Evolutionary conservation across 2,329 filamentous ascomycete genomes (phyloP).

Genomic region (Botrytis pseudocinerea): DNA sequence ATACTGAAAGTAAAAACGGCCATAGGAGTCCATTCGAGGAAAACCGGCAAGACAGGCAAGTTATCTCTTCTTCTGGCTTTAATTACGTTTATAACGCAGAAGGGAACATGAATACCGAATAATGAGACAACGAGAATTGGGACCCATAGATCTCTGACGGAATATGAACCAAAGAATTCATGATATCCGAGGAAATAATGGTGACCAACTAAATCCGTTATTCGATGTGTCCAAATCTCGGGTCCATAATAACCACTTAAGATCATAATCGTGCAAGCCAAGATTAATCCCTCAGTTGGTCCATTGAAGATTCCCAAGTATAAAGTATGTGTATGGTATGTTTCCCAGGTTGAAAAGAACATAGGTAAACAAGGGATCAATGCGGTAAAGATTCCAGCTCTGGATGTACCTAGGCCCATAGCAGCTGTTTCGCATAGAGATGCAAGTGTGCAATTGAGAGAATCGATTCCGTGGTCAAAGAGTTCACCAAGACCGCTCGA

Average conservation of each 20-base stretch:
- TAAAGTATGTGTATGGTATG: constrained; percentile 95
- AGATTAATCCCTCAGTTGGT: constrained; percentile 89
- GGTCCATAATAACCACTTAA: constrained; percentile 86
- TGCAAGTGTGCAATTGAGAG: constrained; percentile 91
- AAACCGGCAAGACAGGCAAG: constrained; percentile 76
- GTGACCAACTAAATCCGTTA: constrained; percentile 68
- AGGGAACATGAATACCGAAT: constrained; percentile 75
- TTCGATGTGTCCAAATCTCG: constrained; percentile 76
- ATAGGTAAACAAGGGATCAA: constrained; percentile 90
- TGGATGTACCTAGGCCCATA: constrained; percentile 84
- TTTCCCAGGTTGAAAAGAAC: constrained; percentile 99
- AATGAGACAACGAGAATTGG: constrained; percentile 66
- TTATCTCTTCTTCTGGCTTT: constrained; percentile 70
- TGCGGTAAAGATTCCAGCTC: constrained; percentile 86
- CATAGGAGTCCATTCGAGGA: constrained; percentile 94
- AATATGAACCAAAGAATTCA: constrained; percentile 65
- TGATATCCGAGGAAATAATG: constrained; percentile 54
- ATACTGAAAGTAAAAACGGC: constrained; percentile 74
- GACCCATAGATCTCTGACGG: constrained; percentile 88
- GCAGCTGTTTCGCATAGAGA: constrained; percentile 89
- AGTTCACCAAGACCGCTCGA: constrained; percentile 94
- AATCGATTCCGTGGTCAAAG: constrained; percentile 98
- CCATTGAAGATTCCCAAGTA: constrained; percentile 97
- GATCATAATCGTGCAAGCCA: constrained; percentile 84
- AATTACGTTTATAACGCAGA: constrained; percentile 84